Percentiles rank a stretch among this genome's conserved stretches.
phyloP scores from a whole-genome alignment of 75 land plant genomes.

The Gnetum montanum region DNA sequence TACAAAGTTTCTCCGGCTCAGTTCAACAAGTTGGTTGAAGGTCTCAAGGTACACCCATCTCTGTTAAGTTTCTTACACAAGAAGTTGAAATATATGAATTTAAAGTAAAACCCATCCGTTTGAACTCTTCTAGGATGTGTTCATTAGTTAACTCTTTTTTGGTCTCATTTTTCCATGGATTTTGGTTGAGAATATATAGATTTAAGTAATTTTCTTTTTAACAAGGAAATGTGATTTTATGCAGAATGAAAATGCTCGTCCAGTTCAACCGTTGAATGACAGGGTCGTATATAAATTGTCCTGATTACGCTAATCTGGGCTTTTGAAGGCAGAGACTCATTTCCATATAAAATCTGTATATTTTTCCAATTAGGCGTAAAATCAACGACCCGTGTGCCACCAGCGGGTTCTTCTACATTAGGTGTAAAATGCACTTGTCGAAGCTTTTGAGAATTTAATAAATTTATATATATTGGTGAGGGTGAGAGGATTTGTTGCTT shows the following conservation, averaged over 20 bases:
- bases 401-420: too few species aligned
- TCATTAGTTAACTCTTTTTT: background rate
- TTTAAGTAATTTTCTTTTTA: too few species aligned
- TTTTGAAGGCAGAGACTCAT: too few species aligned
- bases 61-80: background rate
- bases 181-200: background rate
- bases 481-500: too few species aligned
- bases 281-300: conserved; percentile 1
- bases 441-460: too few species aligned
- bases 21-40: background rate
- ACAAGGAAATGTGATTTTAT: background rate
- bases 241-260: conserved; percentile 3
- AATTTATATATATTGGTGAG: too few species aligned
- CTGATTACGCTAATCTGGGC: too few species aligned
- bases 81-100: background rate
- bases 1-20: conserved; percentile 1
- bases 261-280: background rate
- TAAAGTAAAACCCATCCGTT: background rate
- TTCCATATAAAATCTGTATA: too few species aligned
- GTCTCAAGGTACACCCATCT: background rate
- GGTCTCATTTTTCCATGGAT: background rate
- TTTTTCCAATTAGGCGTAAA: too few species aligned
- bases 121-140: background rate
- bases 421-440: too few species aligned
- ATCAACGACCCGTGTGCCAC: too few species aligned